These are phyloP conservation scores for Pontederia paniculata DNA, from an alignment of 176 grass and related monocot genomes.

Conservation along the genomic window DNA sequence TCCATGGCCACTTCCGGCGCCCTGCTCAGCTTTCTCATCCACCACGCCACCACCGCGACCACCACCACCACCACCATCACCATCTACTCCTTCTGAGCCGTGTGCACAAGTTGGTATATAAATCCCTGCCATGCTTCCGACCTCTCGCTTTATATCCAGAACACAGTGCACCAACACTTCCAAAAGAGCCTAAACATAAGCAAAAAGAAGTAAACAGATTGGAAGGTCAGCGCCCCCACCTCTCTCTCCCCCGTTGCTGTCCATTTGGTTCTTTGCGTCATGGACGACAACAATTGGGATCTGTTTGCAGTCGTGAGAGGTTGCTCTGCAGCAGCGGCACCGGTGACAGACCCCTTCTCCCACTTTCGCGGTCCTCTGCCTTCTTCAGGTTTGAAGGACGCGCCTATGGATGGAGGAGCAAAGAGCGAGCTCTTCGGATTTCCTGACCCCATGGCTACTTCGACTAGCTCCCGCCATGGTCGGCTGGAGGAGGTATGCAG, in stretches of 20 bases:
- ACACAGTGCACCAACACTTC: not conserved
- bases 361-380: not conserved
- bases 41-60: conserved; percentile 68
- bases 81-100: conserved; percentile 7
- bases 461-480: too few relatives aligned
- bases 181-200: not conserved
- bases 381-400: not conserved
- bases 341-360: not conserved
- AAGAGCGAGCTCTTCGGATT: not conserved
- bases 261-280: conserved; percentile 1
- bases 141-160: not conserved
- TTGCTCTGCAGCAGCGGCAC: conserved; percentile 18
- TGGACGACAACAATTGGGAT: conserved; percentile 87
- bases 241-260: not conserved
- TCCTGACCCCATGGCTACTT: not conserved
- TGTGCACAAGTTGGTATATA: conserved; percentile 26
- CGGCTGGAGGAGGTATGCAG: conserved; percentile 5
- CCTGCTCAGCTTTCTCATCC: conserved; percentile 27
- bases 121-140: not conserved
- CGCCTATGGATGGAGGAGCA: not conserved
- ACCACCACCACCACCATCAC: conserved; percentile 34
- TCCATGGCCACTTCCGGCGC: not conserved
- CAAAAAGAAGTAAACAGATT: conserved; percentile 5
- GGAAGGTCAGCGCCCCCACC: conserved; percentile 30
- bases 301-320: conserved; percentile 82